phyloP scores from a whole-genome alignment of 495 filamentous ascomycete genomes.

The Acidiella bohemica region DNA sequence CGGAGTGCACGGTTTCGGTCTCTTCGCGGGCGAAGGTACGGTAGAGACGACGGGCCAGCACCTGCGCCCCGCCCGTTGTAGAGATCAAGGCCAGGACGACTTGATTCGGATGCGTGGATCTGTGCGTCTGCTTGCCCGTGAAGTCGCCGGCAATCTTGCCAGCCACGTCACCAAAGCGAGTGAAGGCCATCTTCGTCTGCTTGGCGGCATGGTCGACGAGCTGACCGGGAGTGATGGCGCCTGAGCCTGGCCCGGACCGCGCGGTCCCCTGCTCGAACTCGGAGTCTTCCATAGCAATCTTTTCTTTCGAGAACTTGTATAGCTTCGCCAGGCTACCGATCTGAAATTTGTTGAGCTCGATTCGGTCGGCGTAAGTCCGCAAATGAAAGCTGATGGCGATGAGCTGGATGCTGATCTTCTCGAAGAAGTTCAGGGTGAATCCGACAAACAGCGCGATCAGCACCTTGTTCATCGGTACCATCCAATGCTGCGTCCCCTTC shows the following conservation, averaged over 20 bases:
- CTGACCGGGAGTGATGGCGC: slow-evolving; percentile 56
- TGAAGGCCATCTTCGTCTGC: slow-evolving; percentile 57
- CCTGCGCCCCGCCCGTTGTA: slow-evolving; percentile 61
- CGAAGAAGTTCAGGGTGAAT: slow-evolving; percentile 65
- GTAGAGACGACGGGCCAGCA: slow-evolving; percentile 84
- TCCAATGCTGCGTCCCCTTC: slow-evolving; percentile 48
- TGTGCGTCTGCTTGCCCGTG: slow-evolving; percentile 61
- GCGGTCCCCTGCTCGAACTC: slow-evolving; percentile 46
- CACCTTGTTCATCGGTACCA: slow-evolving; percentile 70
- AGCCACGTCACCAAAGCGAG: slow-evolving; percentile 74
- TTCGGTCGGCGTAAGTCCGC: slow-evolving; percentile 81
- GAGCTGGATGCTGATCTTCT: slow-evolving; percentile 90
- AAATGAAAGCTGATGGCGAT: slow-evolving; percentile 89
- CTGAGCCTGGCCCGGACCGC: slow-evolving; percentile 35
- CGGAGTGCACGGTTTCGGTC: slow-evolving; percentile 57
- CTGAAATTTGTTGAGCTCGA: slow-evolving; percentile 85
- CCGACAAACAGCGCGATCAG: slow-evolving; percentile 72
- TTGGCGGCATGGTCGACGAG: slow-evolving; percentile 47
- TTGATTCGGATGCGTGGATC: slow-evolving; percentile 70
- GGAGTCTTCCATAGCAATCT: slow-evolving; percentile 58
- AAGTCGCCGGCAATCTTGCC: slow-evolving; percentile 91
- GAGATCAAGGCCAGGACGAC: slow-evolving; percentile 62
- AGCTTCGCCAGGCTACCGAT: slow-evolving; percentile 68
- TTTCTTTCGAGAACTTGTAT: slow-evolving; percentile 65
- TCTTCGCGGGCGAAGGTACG: slow-evolving; percentile 69